Base-by-base conservation (phyloP, 1,284 basidiomycete genomes). In the Crucibulum cyathiforme region DNA sequence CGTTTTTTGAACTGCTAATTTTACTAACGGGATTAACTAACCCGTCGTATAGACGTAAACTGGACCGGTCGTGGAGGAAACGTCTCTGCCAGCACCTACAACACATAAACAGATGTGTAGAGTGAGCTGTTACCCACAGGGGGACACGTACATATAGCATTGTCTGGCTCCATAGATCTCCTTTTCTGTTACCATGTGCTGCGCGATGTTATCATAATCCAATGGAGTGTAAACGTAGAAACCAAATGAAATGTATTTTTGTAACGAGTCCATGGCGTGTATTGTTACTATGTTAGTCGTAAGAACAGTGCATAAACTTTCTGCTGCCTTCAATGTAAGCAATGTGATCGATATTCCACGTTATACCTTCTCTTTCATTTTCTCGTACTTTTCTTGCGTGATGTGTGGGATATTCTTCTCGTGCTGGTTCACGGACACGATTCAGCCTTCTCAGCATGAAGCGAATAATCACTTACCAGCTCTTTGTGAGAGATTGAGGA, bases 51-150 rank as follows among this genome's bases (percentile, higher is more conserved):
- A 93, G 91, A 93, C 77, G 85, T 93, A 79, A 93, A 95, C 84
- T 95, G 94, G 94, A 96, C 94, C 66, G 95, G 95, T 60, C 93
- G 94, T 70, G 96, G 96, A 62, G 96, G 96, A 63, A 94, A 90
- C 68, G 94, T 98, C 66, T 95, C 96, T 58, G 93, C 96, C 47
- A 92, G 90, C 62, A 91, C 92, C 61, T 99, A 99, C 87, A 87
- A 86, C 76, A 94, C 94, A 71, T 98, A 89, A 88, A 63, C 45
- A 3, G 31, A 54, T 43, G 31, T 37, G 24, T 43, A 13, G 17
- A 43, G 24, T 24, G 24, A 4, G 24, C 24, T 24, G 24, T 24
- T 24, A 24, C 24, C 24, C 24, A 24, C 24, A 24, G 4, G 24
- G 24, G 24, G 24, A 24, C 24, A 24, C 24, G 24, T 24, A 24